These are phyloP conservation scores for Vitis cinerea DNA, from an alignment of 164 flowering plant species.

Conservation along the genomic window DNA sequence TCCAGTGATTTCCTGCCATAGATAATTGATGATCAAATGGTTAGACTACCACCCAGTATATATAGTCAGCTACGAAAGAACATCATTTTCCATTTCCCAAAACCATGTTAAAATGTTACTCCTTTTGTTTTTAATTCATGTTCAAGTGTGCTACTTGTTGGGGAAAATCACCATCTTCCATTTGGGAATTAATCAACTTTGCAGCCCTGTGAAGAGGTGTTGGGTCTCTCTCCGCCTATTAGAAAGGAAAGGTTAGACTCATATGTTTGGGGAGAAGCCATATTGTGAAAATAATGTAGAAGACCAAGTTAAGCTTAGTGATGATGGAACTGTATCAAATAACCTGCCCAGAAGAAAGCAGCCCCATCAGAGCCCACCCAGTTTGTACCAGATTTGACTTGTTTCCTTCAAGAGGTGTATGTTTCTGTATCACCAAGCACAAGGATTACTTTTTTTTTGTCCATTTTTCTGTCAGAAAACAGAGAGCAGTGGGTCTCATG, in stretches of 20 bases:
- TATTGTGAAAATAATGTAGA: too few species aligned
- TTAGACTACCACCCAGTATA: too few species aligned
- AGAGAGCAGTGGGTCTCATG: background rate
- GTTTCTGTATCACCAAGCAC: conserved; percentile 26
- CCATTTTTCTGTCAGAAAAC: background rate
- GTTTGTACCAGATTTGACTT: conserved; percentile 56
- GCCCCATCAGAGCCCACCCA: conserved; percentile 59
- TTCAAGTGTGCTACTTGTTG: conserved; percentile 29
- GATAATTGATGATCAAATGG: background rate
- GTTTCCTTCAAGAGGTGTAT: conserved; percentile 43
- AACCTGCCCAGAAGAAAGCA: conserved; percentile 55
- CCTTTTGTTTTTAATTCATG: too few species aligned
- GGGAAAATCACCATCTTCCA: conserved; percentile 41
- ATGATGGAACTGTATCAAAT: background rate
- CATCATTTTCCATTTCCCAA: background rate
- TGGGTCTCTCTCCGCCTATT: conserved; percentile 31
- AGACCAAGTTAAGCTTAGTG: background rate
- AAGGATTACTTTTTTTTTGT: background rate
- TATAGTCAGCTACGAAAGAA: too few species aligned
- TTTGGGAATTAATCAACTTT: conserved; percentile 36
- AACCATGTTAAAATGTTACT: too few species aligned
- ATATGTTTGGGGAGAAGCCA: too few species aligned
- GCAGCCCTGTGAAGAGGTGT: conserved; percentile 38
- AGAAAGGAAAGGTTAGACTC: background rate
- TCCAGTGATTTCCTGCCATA: conserved; percentile 26